Evolutionary conservation across 768 basidiomycete species (phyloP).

Genomic region (Macrolepiota dolichaula): DNA sequence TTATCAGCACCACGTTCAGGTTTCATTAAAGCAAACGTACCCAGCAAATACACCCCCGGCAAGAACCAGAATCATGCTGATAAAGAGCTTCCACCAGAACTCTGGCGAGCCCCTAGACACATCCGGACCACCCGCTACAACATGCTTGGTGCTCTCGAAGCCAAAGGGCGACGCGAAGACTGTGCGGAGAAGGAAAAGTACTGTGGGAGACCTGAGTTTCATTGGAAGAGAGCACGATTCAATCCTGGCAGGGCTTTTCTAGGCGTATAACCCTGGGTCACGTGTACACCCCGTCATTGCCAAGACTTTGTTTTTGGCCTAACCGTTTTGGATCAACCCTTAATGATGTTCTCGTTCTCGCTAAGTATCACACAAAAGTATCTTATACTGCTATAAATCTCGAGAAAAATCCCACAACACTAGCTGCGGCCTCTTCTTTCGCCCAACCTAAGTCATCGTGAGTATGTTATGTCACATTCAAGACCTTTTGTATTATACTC

Average conservation of each 20-base stretch:
- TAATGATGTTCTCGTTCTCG: background rate
- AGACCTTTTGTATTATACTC: slow-evolving; percentile 15
- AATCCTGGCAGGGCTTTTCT: background rate
- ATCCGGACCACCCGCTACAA: background rate
- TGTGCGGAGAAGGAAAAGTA: slow-evolving; percentile 23
- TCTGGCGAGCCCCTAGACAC: slow-evolving; percentile 44
- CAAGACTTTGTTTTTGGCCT: no score
- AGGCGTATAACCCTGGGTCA: background rate
- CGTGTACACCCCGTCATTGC: background rate
- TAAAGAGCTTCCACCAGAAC: slow-evolving; percentile 71
- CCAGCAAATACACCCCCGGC: slow-evolving; percentile 92
- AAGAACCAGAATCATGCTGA: slow-evolving; percentile 71
- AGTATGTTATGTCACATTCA: background rate
- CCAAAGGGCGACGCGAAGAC: slow-evolving; percentile 21
- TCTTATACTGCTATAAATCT: slow-evolving; percentile 30
- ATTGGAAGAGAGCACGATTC: slow-evolving; percentile 9
- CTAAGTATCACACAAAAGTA: background rate
- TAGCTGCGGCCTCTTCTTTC: slow-evolving; percentile 54
- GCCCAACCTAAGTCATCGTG: slow-evolving; percentile 48
- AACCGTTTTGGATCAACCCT: no score
- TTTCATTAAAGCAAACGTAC: slow-evolving; percentile 35
- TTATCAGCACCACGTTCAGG: background rate
- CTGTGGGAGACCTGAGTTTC: slow-evolving; percentile 18
- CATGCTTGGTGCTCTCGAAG: slow-evolving; percentile 9
- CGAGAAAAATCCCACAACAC: slow-evolving; percentile 48